phyloP scores from a whole-genome alignment of 371 early-diverging fungal species.

The Choanephora cucurbitarum region DNA sequence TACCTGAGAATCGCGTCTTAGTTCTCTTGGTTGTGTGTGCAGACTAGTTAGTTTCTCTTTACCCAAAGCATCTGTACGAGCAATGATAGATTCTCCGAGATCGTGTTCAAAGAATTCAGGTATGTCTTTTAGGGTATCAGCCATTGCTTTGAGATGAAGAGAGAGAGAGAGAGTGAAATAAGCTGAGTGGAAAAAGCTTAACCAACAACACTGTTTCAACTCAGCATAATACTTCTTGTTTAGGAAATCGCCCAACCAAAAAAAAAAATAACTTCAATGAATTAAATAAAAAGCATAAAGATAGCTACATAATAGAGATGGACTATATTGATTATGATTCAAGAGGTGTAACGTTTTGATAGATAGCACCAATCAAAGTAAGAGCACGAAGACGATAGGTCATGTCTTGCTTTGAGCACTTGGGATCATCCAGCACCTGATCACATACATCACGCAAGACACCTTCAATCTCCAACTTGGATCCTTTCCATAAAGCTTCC shows the following conservation, averaged over 20 bases:
- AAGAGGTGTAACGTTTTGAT: conserved; percentile 40
- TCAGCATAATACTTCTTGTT: too few relatives aligned
- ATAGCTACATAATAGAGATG: too few relatives aligned
- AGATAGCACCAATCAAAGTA: conserved; percentile 74
- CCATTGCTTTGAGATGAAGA: conserved; percentile 28
- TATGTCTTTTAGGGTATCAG: conserved; percentile 70
- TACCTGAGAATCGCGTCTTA: conserved; percentile 45
- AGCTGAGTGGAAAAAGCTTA: conserved; percentile 4
- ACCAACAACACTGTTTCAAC: too few relatives aligned
- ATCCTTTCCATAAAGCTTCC: conserved; percentile 92
- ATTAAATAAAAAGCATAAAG: too few relatives aligned
- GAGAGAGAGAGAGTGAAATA: too few relatives aligned
- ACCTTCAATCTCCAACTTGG: conserved; percentile 91
- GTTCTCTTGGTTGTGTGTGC: neutral
- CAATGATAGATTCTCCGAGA: conserved; percentile 82
- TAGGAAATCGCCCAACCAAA: too few relatives aligned
- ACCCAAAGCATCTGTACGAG: conserved; percentile 91
- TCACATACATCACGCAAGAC: conserved; percentile 93
- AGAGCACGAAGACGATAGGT: conserved; percentile 71
- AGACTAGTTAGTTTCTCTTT: conserved; percentile 12
- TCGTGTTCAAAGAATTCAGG: conserved; percentile 95
- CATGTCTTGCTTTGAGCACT: conserved; percentile 50
- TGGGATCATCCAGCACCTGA: conserved; percentile 68
- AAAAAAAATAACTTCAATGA: too few relatives aligned
- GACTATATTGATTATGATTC: too few relatives aligned